These are phyloP conservation scores for Phytophthora constricta DNA, from an alignment of 352 stramenopile species.

Conservation along the genomic window DNA sequence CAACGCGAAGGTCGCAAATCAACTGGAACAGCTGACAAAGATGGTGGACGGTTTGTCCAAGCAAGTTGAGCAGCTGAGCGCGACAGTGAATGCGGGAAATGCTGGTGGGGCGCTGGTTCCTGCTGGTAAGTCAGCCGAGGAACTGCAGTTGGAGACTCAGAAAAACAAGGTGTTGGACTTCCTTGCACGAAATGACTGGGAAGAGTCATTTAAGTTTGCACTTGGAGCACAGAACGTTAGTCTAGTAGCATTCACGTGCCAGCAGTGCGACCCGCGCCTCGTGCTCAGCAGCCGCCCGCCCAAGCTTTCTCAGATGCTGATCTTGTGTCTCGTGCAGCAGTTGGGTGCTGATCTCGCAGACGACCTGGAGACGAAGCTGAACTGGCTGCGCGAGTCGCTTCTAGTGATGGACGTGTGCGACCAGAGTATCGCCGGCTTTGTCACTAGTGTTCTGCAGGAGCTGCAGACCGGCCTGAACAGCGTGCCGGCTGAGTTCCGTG, in stretches of 20 bases:
- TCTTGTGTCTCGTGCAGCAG: slow-evolving; percentile 86
- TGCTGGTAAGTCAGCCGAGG: slow-evolving; percentile 47
- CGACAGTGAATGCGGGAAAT: slow-evolving; percentile 34
- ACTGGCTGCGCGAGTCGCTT: slow-evolving; percentile 82
- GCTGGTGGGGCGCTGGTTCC: slow-evolving; percentile 18
- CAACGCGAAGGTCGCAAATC: slow-evolving; percentile 62
- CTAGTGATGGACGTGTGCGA: slow-evolving; percentile 85
- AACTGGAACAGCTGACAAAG: slow-evolving; percentile 72
- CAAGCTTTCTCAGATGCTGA: slow-evolving; percentile 86
- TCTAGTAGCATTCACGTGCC: slow-evolving; percentile 72
- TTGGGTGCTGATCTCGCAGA: slow-evolving; percentile 73
- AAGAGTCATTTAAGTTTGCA: slow-evolving; percentile 85
- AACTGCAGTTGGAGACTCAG: slow-evolving; percentile 63
- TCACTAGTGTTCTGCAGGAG: slow-evolving; percentile 80
- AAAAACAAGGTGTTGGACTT: slow-evolving; percentile 60
- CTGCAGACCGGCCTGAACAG: slow-evolving; percentile 68
- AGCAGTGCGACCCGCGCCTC: slow-evolving; percentile 66
- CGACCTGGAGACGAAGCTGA: slow-evolving; percentile 72
- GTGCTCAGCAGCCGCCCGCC: slow-evolving; percentile 71
- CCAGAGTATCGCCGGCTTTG: slow-evolving; percentile 75
- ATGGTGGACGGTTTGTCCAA: slow-evolving; percentile 64
- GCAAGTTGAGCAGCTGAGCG: slow-evolving; percentile 67
- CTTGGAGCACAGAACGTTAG: slow-evolving; percentile 80
- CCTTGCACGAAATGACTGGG: slow-evolving; percentile 63
- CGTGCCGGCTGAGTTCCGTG: slow-evolving; percentile 60